A percentile compares a stretch with the other conserved stretches of the same genome.
These are phyloP conservation scores for Cyclocybe aegerita DNA, from an alignment of 768 basidiomycete species.

Conservation along the genomic window DNA sequence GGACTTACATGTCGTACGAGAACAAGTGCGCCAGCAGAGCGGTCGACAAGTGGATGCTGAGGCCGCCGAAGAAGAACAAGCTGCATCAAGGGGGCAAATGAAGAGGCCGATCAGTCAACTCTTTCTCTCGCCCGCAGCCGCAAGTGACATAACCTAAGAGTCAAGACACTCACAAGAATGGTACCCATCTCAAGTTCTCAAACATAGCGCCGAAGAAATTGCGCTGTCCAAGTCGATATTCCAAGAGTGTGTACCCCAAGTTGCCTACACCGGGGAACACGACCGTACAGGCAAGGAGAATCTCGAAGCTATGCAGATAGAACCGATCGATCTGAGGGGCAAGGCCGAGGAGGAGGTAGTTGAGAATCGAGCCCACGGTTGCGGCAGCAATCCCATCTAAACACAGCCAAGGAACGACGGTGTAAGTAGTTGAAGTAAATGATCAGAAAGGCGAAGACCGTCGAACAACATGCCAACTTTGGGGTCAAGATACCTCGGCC, in stretches of 20 bases:
- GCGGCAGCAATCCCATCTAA: conserved; percentile 68
- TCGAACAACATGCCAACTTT: conserved; percentile 1
- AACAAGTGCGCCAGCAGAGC: conserved; percentile 69
- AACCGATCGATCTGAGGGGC: conserved; percentile 66
- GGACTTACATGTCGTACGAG: conserved; percentile 56
- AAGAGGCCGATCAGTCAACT: conserved; percentile 4
- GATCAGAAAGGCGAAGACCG: conserved; percentile 3
- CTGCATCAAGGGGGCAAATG: conserved; percentile 27
- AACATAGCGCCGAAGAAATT: conserved; percentile 45
- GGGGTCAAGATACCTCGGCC: neutral
- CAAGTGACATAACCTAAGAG: neutral
- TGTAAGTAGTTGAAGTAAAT: neutral
- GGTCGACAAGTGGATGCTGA: conserved; percentile 70
- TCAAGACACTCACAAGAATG: conserved; percentile 63
- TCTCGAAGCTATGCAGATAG: conserved; percentile 81
- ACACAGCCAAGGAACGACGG: conserved; percentile 1
- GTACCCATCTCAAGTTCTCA: conserved; percentile 64
- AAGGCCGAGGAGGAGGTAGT: conserved; percentile 76
- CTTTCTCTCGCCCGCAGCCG: neutral
- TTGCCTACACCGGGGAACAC: conserved; percentile 82
- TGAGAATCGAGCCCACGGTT: conserved; percentile 62
- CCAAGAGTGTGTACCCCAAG: conserved; percentile 69
- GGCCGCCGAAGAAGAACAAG: conserved; percentile 75
- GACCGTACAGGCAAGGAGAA: conserved; percentile 72
- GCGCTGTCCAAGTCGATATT: conserved; percentile 71